Conservation (phyloP, 768 basidiomycete species). For the Austroboletus festivus region DNA sequence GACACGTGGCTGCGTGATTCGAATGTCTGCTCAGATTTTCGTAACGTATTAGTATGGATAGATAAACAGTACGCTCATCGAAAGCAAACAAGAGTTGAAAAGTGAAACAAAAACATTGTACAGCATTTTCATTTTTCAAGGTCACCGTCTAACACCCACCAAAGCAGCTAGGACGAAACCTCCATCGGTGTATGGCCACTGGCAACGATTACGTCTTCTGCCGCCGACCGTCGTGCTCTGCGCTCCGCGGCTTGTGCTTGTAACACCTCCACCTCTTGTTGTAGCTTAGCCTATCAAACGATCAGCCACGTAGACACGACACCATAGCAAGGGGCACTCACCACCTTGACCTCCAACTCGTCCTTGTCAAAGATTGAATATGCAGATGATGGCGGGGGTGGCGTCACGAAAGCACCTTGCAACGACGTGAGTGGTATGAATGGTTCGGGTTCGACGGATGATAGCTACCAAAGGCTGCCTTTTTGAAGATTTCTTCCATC, state of each 20-base stretch:
- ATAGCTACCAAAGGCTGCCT: conserved; percentile 58
- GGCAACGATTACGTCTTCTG: conserved; percentile 29
- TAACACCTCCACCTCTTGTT: conserved; percentile 56
- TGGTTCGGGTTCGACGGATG: too few species aligned
- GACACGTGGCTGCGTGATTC: too few species aligned
- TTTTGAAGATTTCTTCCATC: conserved; percentile 79
- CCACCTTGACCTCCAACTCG: conserved; percentile 57
- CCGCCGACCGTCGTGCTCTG: conserved; percentile 31
- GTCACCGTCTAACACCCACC: too few species aligned
- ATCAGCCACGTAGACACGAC: not conserved
- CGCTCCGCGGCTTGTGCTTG: conserved; percentile 48
- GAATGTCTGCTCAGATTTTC: too few species aligned
- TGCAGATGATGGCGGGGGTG: conserved; percentile 43
- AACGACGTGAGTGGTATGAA: not conserved
- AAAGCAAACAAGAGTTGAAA: too few species aligned
- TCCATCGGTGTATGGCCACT: conserved; percentile 33
- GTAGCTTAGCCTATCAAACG: conserved; percentile 47
- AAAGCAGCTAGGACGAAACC: conserved; percentile 13
- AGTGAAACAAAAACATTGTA: too few species aligned
- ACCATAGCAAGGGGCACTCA: conserved; percentile 27
- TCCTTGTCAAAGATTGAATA: conserved; percentile 60
- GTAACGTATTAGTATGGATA: too few species aligned
- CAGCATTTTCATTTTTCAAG: too few species aligned
- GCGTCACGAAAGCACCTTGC: conserved; percentile 44
- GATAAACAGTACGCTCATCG: too few species aligned